Base-by-base conservation (phyloP, 495 filamentous ascomycete genomes). In the Penicillium robsamsonii region DNA sequence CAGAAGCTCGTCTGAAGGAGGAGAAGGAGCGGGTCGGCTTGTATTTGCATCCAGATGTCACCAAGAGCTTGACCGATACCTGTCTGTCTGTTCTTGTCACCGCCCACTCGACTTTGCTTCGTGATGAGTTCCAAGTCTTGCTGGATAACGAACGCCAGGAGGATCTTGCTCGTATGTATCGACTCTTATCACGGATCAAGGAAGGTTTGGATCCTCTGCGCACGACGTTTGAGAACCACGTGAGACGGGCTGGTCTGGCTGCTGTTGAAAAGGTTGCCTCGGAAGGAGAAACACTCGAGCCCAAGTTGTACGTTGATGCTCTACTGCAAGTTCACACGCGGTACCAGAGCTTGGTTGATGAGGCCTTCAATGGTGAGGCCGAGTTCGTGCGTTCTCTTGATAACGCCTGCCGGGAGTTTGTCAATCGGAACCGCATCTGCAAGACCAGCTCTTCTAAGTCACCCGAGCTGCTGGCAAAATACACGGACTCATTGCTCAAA, bases 321-420 rank as follows among this genome's bases (percentile, higher is more conserved):
- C 79, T 98, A 42, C 83, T 98, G 18, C 92, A 97, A 63, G 90
- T 96, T 12, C 94, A 98, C 66, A 90, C 89, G 0, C 86, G 94
- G 61, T 98, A 97, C 63, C 89, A 92, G 61, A 88, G 84, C 35
- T 81, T 98, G 27, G 94, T 98, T 40, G 89, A 95, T 73, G 83
- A 87, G 37, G 94, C 94, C 2, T 98, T 98, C 76, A 89, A 87
- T 50, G 91, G 93, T 50, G 94, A 98, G 68, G 90, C 95, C 4
- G 94, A 98, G 66, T 98, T 98, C 70, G 96, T 96, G 17, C 84
- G 94, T 55, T 97, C 94, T 2, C 77, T 98, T 30, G 94, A 98
- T 60, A 98, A 97, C 70, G 94, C 94, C 31, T 98, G 94, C 74
- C 86, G 92, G 52, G 94, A 98, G 62, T 98, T 97, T 62, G 94